Base-by-base conservation (phyloP, 129 eudicot genomes). In the Artemisia tridentata region DNA sequence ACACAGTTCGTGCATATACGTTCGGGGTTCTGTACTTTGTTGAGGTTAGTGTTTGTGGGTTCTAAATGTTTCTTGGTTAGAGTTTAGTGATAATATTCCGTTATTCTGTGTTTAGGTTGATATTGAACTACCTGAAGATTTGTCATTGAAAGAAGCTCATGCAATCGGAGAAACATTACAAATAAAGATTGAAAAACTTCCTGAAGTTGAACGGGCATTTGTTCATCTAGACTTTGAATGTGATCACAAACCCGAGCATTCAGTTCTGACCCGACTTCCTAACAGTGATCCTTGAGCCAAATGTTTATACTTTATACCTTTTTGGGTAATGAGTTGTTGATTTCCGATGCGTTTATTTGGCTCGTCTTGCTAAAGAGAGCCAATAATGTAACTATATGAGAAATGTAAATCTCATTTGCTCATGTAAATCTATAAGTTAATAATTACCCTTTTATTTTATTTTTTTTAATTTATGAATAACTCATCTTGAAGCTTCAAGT, bases 211-310 rank as follows among this genome's bases (percentile, higher is more conserved):
- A 69, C 87, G 95, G 11, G 98, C 98, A 14, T 91, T 91, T 75
- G 96, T 91, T 69, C 98, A 91, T 83, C 77, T 86, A 9, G 96
- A 91, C 80, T 84, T 75, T 61, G 98, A 91, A 83, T 88, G 98
- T 70, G 82, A 78, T 48, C 98, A 91, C 81, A 91, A 91, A 68
- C 98, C 98, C 3, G 98, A 91, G 79, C 98, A 91, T 84, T 69
- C 82, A 63, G 78, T 91, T 73, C 80, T 88, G 15, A 91, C 84
- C 64, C 71, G 86, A 68, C 91, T 91, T 52, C 98, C 98, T 3
- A 84, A 84, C 50, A 86, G 72, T 50, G 93, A 91, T 5, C 80
- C 92, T 25, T 92, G 72, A 89, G 51, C 45, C 11, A 2, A 38
- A 38, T 38, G 11, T 38, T 38, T 38, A 38, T 38, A 38, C 45